Evolutionary conservation across 2,329 filamentous ascomycete species (phyloP).

Genomic region (Xylaria sp.): DNA sequence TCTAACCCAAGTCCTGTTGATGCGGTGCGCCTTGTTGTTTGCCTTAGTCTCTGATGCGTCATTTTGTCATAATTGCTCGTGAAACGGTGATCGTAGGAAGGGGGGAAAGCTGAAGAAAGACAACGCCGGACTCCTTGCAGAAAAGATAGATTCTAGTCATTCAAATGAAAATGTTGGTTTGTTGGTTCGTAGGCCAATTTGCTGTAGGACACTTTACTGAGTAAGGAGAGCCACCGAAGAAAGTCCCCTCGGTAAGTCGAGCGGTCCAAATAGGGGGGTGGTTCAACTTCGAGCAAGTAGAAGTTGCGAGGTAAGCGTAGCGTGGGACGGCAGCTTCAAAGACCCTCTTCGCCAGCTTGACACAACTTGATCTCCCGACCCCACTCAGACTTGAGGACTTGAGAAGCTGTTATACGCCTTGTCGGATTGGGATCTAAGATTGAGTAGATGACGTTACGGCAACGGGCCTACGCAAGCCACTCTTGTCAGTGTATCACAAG

Average conservation of each 20-base stretch:
- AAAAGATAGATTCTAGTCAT: slow-evolving; percentile 41
- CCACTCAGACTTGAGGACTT: slow-evolving; percentile 98
- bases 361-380: slow-evolving; percentile 97
- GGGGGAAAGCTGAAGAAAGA: slow-evolving; percentile 35
- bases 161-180: slow-evolving; percentile 31
- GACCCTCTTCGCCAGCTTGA: slow-evolving; percentile 94
- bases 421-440: slow-evolving; percentile 94
- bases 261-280: background rate
- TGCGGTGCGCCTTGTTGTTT: slow-evolving; percentile 44
- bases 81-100: slow-evolving; percentile 26
- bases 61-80: slow-evolving; percentile 37
- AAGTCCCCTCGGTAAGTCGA: slow-evolving; percentile 11
- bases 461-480: slow-evolving; percentile 76
- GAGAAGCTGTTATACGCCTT: slow-evolving; percentile 92
- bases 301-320: slow-evolving; percentile 27
- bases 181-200: slow-evolving; percentile 15
- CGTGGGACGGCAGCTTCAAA: slow-evolving; percentile 59
- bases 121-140: slow-evolving; percentile 46
- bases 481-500: slow-evolving; percentile 38
- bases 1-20: slow-evolving; percentile 46
- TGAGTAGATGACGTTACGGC: slow-evolving; percentile 98
- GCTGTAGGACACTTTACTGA: background rate
- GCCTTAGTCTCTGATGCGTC: slow-evolving; percentile 40
- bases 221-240: background rate
- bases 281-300: slow-evolving; percentile 15